These are phyloP conservation scores for Pleurotus djamor DNA, from an alignment of 768 basidiomycete species.

Conservation along the genomic window DNA sequence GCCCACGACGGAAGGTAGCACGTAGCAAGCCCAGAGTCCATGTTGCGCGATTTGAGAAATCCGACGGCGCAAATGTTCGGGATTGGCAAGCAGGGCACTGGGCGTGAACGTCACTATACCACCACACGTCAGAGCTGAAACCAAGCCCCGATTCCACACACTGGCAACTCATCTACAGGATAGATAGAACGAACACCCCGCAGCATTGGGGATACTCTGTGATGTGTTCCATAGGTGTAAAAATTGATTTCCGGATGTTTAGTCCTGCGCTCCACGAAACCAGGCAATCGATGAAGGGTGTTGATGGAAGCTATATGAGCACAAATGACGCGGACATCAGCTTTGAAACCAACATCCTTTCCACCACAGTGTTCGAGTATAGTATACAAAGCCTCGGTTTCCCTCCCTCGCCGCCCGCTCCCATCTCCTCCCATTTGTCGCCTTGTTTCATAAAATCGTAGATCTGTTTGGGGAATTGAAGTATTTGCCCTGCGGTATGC, in stretches of 20 bases:
- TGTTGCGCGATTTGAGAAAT: conserved; percentile 56
- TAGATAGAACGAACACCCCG: conserved; percentile 72
- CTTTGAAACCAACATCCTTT: conserved; percentile 29
- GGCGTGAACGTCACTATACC: conserved; percentile 75
- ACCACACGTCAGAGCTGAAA: conserved; percentile 29
- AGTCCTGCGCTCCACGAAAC: conserved; percentile 42
- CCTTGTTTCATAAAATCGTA: conserved; percentile 40
- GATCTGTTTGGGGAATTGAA: conserved; percentile 47
- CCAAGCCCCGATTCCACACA: background rate
- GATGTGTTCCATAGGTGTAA: conserved; percentile 67
- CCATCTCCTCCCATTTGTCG: conserved; percentile 27
- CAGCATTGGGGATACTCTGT: conserved; percentile 40
- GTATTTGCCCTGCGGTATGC: conserved; percentile 37
- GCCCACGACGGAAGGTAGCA: conserved; percentile 65
- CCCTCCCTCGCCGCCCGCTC: conserved; percentile 28
- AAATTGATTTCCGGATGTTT: conserved; percentile 51
- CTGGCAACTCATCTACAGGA: conserved; percentile 50
- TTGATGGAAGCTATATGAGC: conserved; percentile 59
- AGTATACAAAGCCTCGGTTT: conserved; percentile 38
- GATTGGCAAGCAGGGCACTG: conserved; percentile 52
- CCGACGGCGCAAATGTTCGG: conserved; percentile 40
- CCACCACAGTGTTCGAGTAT: conserved; percentile 46
- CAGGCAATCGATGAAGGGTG: conserved; percentile 46
- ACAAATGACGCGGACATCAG: conserved; percentile 53
- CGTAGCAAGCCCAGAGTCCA: conserved; percentile 66